These are phyloP conservation scores for Pythium angustatum DNA, from an alignment of 352 stramenopile species.

Conservation along the genomic window DNA sequence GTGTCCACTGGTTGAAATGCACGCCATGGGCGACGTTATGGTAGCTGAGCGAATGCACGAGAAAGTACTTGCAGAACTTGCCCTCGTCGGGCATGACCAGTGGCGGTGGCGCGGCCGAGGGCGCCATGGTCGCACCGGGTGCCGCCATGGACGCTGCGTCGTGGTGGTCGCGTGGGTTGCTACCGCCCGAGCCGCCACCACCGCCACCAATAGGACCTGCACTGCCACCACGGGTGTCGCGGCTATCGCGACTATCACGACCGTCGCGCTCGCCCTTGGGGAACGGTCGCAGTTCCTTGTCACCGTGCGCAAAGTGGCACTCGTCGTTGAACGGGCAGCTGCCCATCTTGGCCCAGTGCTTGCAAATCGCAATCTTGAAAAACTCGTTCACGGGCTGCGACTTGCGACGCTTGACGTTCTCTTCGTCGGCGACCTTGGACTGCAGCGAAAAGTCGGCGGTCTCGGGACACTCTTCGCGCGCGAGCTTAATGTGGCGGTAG, in stretches of 20 bases:
- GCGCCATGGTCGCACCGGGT: neutral
- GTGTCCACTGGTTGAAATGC: constrained; percentile 70
- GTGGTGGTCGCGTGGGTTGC: neutral
- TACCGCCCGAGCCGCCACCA: neutral
- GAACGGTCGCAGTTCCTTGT: constrained; percentile 90
- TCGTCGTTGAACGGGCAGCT: constrained; percentile 96
- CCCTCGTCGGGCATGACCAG: constrained; percentile 64
- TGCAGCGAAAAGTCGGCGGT: constrained; percentile 94
- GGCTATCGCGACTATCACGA: constrained; percentile 19
- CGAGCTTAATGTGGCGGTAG: constrained; percentile 93
- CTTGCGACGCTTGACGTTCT: constrained; percentile 86
- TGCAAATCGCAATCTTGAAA: constrained; percentile 97
- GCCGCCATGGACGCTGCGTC: neutral
- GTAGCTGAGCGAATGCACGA: constrained; percentile 80
- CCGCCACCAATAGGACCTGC: neutral
- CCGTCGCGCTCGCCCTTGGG: constrained; percentile 73
- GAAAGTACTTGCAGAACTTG: constrained; percentile 82
- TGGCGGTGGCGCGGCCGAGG: constrained; percentile 15
- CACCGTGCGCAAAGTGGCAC: constrained; percentile 97
- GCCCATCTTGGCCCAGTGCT: constrained; percentile 95
- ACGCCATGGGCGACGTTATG: constrained; percentile 82
- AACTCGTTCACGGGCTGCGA: constrained; percentile 95
- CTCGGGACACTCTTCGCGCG: constrained; percentile 91
- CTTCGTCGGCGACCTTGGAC: constrained; percentile 90
- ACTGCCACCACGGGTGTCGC: constrained; percentile 5